These are phyloP conservation scores for Leishmania aethiopica DNA, from an alignment of 208 protist species.

Conservation along the genomic window DNA sequence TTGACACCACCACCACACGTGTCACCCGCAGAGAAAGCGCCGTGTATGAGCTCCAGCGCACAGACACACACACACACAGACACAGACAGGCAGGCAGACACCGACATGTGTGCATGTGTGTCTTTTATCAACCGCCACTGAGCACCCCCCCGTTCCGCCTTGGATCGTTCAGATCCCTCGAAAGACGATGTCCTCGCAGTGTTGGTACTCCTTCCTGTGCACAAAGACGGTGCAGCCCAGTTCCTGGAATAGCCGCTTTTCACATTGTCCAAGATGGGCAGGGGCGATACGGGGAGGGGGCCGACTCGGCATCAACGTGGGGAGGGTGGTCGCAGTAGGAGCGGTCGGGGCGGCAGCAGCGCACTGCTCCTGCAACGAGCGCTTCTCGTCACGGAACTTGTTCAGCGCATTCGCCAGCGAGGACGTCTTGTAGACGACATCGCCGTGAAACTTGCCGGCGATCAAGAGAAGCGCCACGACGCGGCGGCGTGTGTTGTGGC, in stretches of 20 bases:
- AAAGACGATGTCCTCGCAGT: conserved; percentile 23
- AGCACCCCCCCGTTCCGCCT: not conserved
- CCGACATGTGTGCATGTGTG: too few relatives aligned
- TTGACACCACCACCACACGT: not conserved
- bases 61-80: not conserved
- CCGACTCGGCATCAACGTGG: not conserved
- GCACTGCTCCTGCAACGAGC: not conserved
- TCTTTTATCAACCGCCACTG: not conserved
- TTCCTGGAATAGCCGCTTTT: conserved; percentile 43
- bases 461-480: conserved; percentile 41
- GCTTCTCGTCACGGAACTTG: conserved; percentile 25
- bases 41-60: not conserved
- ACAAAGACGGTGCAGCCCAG: conserved; percentile 41
- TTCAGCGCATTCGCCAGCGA: conserved; percentile 38
- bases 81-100: not conserved
- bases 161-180: not conserved
- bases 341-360: not conserved
- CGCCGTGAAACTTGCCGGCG: conserved; percentile 50
- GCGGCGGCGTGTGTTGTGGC: conserved; percentile 31
- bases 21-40: not conserved
- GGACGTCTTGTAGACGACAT: conserved; percentile 41
- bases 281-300: conserved; percentile 20
- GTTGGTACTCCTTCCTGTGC: conserved; percentile 33
- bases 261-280: conserved; percentile 34
- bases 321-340: not conserved